Conservation (phyloP, 2,329 filamentous ascomycete species). For the Torrubiella hemipterigena region DNA sequence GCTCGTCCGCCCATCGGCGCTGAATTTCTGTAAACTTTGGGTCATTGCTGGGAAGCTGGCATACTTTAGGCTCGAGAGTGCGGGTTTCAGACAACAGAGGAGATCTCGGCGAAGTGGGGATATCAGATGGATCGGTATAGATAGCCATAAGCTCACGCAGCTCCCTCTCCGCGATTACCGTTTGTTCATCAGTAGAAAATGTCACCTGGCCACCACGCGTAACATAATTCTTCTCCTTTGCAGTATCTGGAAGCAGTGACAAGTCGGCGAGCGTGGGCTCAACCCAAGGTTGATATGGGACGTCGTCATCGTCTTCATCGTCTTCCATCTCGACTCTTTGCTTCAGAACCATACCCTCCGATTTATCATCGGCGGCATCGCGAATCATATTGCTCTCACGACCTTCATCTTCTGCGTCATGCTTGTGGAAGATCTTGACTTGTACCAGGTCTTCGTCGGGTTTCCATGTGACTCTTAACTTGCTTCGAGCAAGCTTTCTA, state of each 20-base stretch:
- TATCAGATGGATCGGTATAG: conserved; percentile 41
- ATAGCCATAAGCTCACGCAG: conserved; percentile 49
- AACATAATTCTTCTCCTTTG: conserved; percentile 34
- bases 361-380: conserved; percentile 61
- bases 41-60: conserved; percentile 25
- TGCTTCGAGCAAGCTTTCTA: conserved; percentile 59
- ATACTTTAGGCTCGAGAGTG: conserved; percentile 14
- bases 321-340: conserved; percentile 33
- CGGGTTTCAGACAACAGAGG: conserved; percentile 27
- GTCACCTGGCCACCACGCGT: conserved; percentile 40
- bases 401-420: conserved; percentile 58
- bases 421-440: conserved; percentile 58
- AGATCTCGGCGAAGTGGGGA: conserved; percentile 44
- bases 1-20: conserved; percentile 33
- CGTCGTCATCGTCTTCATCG: conserved; percentile 47
- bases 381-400: conserved; percentile 56
- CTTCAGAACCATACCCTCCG: conserved; percentile 59
- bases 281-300: conserved; percentile 40
- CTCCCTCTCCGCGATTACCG: conserved; percentile 43
- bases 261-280: conserved; percentile 36
- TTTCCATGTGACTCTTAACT: conserved; percentile 61
- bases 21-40: conserved; percentile 35
- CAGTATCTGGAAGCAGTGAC: conserved; percentile 29
- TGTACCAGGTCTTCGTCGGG: conserved; percentile 54
- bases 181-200: conserved; percentile 43